Base-by-base conservation (phyloP, 208 protist genomes). In the Dictyostelium gargantuum region DNA sequence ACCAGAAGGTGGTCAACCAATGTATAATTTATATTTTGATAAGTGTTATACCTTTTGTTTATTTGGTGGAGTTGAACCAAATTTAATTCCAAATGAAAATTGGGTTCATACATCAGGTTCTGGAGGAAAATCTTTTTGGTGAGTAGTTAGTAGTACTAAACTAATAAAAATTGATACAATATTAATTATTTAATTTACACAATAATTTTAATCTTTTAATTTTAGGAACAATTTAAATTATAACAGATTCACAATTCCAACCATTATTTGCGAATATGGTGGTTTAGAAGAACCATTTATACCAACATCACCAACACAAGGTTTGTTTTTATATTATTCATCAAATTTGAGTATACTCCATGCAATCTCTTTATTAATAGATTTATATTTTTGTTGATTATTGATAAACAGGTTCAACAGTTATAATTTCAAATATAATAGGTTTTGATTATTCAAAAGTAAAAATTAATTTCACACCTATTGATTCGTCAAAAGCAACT, bases 21-120 rank as follows among this genome's bases (percentile, higher is more conserved):
- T 52, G 44, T 77, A 77, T 35, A 77, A 77, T 35, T 23, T 77
- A 17, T 77, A 54, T 54, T 38, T 54, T 54, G 72, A 77, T 77
- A 77, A 77, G 21, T 77, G 42, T 54, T 77, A 77, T 77, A 54
- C 42, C 5, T 77, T 54, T 77, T 54, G 42, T 54, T 21, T 23
- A 21, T 77, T 77, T 38, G 40, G 35, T 32, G 9, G 26, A 38
- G 38, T 54, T n/a, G 72, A 77, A 23, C 72, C 72, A 77, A 77
- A 77, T 54, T 48, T 77, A 54, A 38, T 48, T 32, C 19, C 10
- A 8, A 6, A 6, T 74, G 68, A 74, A 74, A 21, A 66, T 66
- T 66, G 58, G 58, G 26, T 66, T 35, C 58, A 66, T 66, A 66
- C 58, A 35, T 66, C 58, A 17, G 58, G 58, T 66, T 35, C 54